These are phyloP conservation scores for Moniliophthora roreri DNA, from an alignment of 1,284 basidiomycete genomes.

Conservation along the genomic window DNA sequence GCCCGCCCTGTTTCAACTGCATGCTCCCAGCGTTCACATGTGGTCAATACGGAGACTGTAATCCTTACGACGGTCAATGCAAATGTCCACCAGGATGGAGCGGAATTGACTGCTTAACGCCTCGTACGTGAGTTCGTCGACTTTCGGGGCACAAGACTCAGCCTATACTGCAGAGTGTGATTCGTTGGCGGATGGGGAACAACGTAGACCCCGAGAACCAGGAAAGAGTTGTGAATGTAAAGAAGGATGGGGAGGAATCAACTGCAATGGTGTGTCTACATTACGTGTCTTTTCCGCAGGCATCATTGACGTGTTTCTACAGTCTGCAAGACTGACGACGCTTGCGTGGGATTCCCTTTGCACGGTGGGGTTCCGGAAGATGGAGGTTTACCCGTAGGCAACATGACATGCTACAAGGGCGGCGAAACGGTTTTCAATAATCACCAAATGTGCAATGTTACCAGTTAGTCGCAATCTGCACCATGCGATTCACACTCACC, in stretches of 20 bases:
- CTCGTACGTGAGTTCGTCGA: constrained; percentile 52
- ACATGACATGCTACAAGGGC: constrained; percentile 94
- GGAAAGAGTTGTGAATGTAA: constrained; percentile 85
- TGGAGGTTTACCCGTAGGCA: constrained; percentile 46
- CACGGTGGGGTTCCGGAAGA: constrained; percentile 46
- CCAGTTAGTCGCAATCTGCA: constrained; percentile 59
- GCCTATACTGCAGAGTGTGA: constrained; percentile 68
- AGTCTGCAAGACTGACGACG: constrained; percentile 85
- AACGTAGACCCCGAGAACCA: constrained; percentile 77
- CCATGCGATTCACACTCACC: constrained; percentile 1
- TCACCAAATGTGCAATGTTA: constrained; percentile 98
- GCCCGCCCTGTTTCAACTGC: constrained; percentile 86
- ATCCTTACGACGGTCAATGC: constrained; percentile 87
- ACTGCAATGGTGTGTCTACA: constrained; percentile 81
- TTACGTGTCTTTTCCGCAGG: not conserved
- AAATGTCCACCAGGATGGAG: constrained; percentile 90
- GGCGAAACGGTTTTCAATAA: constrained; percentile 91
- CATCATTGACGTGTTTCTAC: constrained; percentile 8
- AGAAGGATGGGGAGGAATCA: constrained; percentile 93
- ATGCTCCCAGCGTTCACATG: constrained; percentile 81
- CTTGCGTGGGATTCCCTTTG: constrained; percentile 78
- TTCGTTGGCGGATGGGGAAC: constrained; percentile 85
- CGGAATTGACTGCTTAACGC: constrained; percentile 85
- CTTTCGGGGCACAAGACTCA: not conserved
- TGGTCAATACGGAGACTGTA: constrained; percentile 85